These are phyloP conservation scores for Hirschfeldia incana DNA, from an alignment of 345 rosid species.

Conservation along the genomic window DNA sequence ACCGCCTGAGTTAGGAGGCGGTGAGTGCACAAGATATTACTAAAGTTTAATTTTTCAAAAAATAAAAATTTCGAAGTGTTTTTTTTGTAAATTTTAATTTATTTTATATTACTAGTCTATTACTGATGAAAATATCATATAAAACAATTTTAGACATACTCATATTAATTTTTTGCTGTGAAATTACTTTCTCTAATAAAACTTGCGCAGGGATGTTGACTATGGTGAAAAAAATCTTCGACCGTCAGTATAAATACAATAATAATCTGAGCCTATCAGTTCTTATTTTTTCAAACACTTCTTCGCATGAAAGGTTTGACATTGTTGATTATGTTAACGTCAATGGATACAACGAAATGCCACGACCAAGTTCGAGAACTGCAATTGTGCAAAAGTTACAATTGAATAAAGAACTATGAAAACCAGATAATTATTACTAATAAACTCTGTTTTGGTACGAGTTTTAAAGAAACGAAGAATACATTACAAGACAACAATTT, in stretches of 20 bases:
- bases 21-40: background rate
- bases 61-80: no score
- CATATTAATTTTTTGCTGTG: background rate
- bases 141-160: background rate
- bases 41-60: no score
- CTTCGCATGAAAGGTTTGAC: background rate
- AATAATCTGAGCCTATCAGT: background rate
- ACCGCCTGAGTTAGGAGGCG: background rate
- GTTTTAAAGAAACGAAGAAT: background rate
- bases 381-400: background rate
- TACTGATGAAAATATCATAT: background rate
- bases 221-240: background rate
- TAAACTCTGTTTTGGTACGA: background rate
- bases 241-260: background rate
- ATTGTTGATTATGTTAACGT: background rate
- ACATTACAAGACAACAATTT: no score
- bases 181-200: no score
- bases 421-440: background rate
- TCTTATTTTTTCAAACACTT: constrained; percentile 1
- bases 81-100: no score
- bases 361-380: background rate
- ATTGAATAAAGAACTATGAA: background rate
- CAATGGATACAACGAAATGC: background rate
- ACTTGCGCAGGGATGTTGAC: background rate
- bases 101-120: background rate